Conservation (phyloP, 257 asterid species). For the Fraxinus cuspidata region DNA sequence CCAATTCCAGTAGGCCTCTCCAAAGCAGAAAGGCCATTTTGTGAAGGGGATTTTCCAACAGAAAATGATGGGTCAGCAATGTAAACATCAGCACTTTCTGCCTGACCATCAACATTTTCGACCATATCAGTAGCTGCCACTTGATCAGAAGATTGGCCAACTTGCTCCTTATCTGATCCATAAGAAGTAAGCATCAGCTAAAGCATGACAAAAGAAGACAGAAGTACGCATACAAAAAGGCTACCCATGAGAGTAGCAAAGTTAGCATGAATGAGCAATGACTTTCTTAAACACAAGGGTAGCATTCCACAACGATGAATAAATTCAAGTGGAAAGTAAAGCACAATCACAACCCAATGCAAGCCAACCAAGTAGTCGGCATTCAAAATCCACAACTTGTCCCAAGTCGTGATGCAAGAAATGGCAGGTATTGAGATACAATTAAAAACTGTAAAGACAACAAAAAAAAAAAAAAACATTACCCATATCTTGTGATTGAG, state of each 20-base stretch:
- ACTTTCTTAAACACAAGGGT: neutral
- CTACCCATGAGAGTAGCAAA: neutral
- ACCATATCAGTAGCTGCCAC: slow-evolving; percentile 33
- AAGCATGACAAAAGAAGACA: slow-evolving; percentile 17
- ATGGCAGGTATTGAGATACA: neutral
- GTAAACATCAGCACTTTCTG: slow-evolving; percentile 48
- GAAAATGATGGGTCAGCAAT: slow-evolving; percentile 63
- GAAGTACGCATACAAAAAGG: slow-evolving; percentile 4
- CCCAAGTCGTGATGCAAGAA: neutral
- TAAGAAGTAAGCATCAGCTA: slow-evolving; percentile 19
- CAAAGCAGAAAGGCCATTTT: slow-evolving; percentile 48
- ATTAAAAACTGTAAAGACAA: neutral
- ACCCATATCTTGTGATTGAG: slow-evolving; percentile 42
- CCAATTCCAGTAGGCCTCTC: slow-evolving; percentile 60
- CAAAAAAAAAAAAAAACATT: neutral
- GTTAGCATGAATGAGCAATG: neutral
- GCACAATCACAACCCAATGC: neutral
- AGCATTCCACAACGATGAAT: slow-evolving; percentile 8
- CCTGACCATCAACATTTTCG: slow-evolving; percentile 40
- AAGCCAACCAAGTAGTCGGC: neutral
- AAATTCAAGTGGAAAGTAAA: neutral
- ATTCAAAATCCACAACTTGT: neutral
- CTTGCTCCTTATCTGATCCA: slow-evolving; percentile 43
- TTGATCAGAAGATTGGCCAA: slow-evolving; percentile 40
- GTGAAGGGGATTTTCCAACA: slow-evolving; percentile 81